A percentile compares a stretch with the other conserved stretches of the same genome.
These are phyloP conservation scores for Claviceps quebecensis DNA, from an alignment of 2,329 filamentous ascomycete genomes.

Conservation along the genomic window DNA sequence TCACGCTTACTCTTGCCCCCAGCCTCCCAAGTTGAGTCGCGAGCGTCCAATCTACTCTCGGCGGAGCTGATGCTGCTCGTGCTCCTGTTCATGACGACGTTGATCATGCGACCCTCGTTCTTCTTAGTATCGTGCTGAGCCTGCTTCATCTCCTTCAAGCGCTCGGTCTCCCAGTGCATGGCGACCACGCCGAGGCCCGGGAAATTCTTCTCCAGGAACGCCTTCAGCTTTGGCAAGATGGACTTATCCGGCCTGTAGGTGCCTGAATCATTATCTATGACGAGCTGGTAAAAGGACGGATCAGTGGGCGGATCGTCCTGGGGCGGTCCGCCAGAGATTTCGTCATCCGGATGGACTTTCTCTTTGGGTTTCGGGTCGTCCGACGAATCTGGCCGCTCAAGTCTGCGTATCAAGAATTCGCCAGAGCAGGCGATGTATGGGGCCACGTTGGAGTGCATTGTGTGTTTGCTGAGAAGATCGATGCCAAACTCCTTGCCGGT, in stretches of 20 bases:
- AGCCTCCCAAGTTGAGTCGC: conserved; percentile 26
- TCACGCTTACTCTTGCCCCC: conserved; percentile 37
- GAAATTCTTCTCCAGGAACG: conserved; percentile 59
- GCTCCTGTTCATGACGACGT: conserved; percentile 44
- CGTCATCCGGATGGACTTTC: conserved; percentile 36
- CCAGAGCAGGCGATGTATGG: conserved; percentile 86
- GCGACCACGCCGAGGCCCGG: conserved; percentile 61
- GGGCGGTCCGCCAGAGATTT: conserved; percentile 33
- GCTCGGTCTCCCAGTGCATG: conserved; percentile 66
- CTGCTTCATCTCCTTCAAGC: conserved; percentile 60
- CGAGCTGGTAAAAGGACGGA: conserved; percentile 59
- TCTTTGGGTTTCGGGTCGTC: conserved; percentile 28
- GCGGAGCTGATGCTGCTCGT: conserved; percentile 37
- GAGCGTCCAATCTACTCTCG: conserved; percentile 35
- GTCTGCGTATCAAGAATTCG: conserved; percentile 76
- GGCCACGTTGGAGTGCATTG: conserved; percentile 88
- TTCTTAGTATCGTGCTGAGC: conserved; percentile 65
- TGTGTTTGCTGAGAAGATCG: conserved; percentile 86
- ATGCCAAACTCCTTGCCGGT: conserved; percentile 93
- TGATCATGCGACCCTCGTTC: conserved; percentile 35
- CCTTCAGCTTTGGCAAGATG: conserved; percentile 55
- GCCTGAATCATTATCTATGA: conserved; percentile 91
- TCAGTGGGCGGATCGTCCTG: conserved; percentile 27
- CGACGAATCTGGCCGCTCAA: conserved; percentile 33
- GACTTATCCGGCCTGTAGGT: conserved; percentile 81